phyloP scores from a whole-genome alignment of 139 green algal species.

The Eudorina sp. region DNA sequence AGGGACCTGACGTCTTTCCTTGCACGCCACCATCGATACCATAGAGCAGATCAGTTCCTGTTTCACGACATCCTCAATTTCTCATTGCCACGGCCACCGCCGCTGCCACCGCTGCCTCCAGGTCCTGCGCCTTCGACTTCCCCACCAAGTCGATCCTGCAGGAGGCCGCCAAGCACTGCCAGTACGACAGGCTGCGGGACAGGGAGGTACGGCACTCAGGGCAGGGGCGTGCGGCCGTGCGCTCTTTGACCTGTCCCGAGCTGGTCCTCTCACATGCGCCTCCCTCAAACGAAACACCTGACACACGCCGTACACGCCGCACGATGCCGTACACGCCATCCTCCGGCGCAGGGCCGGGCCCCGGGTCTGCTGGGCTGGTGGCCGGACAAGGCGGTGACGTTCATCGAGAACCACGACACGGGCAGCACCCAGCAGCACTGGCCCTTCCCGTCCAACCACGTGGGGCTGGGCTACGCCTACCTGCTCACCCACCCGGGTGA shows the following conservation, averaged over 20 bases:
- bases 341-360: conserved; percentile 80
- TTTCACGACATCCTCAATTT: too few relatives aligned
- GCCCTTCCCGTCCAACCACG: conserved; percentile 80
- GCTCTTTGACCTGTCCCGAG: too few relatives aligned
- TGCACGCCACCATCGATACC: too few relatives aligned
- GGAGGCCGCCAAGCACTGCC: conserved; percentile 59
- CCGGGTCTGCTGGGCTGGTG: conserved; percentile 91
- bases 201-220: not conserved
- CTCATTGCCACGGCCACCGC: not conserved
- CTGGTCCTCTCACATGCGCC: too few relatives aligned
- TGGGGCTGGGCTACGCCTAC: conserved; percentile 92
- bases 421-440: conserved; percentile 70
- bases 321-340: not conserved
- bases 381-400: conserved; percentile 82
- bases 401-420: conserved; percentile 90
- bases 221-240: too few relatives aligned
- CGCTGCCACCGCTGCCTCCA: not conserved
- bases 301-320: not conserved
- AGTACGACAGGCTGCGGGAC: conserved; percentile 73
- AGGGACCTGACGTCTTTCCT: too few relatives aligned
- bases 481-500: conserved; percentile 95
- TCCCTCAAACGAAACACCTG: too few relatives aligned
- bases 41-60: too few relatives aligned
- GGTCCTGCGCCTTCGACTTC: conserved; percentile 92
- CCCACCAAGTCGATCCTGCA: conserved; percentile 87